A percentile compares a stretch with the other conserved stretches of the same genome.
These are phyloP conservation scores for Oryza meyeriana DNA, from an alignment of 176 grass and related monocot species.

Conservation along the genomic window DNA sequence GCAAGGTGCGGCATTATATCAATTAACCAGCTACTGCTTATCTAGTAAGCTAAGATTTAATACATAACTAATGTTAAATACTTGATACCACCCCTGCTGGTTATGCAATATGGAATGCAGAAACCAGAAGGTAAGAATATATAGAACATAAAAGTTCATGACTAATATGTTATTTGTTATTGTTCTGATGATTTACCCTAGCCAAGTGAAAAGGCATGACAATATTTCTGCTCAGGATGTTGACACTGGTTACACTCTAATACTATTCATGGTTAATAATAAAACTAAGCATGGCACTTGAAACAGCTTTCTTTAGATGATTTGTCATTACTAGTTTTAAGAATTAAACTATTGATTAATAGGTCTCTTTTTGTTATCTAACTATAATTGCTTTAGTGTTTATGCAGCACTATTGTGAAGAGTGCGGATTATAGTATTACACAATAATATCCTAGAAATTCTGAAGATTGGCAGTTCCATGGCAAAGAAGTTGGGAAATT, in stretches of 20 bases:
- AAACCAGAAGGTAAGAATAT: conserved; percentile 7
- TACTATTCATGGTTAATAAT: neutral
- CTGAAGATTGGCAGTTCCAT: neutral
- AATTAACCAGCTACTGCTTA: neutral
- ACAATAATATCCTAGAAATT: neutral
- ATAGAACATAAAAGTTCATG: conserved; percentile 17
- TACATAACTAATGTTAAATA: conserved; percentile 16
- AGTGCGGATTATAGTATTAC: neutral
- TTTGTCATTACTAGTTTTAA: conserved; percentile 4
- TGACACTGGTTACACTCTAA: neutral
- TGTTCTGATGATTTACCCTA: neutral
- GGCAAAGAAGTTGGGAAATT: neutral
- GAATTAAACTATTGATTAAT: neutral
- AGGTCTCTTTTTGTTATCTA: neutral
- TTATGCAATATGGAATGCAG: conserved; percentile 7
- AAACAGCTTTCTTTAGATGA: neutral
- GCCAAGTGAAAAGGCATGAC: neutral
- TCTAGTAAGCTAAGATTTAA: neutral
- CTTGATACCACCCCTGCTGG: neutral
- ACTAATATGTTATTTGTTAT: neutral
- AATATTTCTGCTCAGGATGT: neutral
- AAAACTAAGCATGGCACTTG: neutral
- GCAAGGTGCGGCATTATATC: neutral
- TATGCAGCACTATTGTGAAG: neutral
- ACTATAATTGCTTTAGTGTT: neutral